Evolutionary conservation across 1,284 basidiomycete species (phyloP).

Genomic region (Malassezia sympodialis): DNA sequence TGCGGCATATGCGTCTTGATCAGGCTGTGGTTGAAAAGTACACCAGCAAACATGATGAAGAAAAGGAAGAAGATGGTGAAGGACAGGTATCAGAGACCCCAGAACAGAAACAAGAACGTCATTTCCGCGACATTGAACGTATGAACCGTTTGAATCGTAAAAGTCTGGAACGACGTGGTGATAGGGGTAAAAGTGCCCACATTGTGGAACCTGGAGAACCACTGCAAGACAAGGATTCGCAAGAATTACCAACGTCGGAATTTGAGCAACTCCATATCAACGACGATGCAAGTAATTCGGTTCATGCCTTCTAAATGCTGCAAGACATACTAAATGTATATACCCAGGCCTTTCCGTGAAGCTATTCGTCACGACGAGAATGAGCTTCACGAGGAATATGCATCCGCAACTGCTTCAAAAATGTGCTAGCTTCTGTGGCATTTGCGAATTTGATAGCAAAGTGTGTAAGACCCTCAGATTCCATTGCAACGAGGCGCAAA

Average conservation of each 20-base stretch:
- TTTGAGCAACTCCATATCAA: background rate
- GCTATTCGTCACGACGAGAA: background rate
- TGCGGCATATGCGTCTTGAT: constrained; percentile 40
- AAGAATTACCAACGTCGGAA: background rate
- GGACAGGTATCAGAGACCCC: background rate
- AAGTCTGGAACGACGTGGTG: constrained; percentile 14
- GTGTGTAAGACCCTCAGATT: constrained; percentile 33
- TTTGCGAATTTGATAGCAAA: constrained; percentile 37
- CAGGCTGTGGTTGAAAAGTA: constrained; percentile 44
- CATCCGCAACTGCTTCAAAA: background rate
- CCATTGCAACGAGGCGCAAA: constrained; percentile 38
- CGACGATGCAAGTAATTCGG: background rate
- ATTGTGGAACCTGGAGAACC: background rate
- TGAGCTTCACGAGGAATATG: constrained; percentile 4
- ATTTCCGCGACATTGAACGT: constrained; percentile 1
- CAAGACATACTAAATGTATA: background rate
- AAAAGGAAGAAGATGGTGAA: background rate
- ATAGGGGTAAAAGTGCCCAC: background rate
- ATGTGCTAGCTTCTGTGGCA: constrained; percentile 2
- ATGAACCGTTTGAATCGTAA: constrained; percentile 16
- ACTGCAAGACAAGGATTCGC: background rate
- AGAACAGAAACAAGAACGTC: constrained; percentile 1
- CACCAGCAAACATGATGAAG: constrained; percentile 11
- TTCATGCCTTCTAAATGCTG: background rate
- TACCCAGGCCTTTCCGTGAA: background rate